These are phyloP conservation scores for Blastobotrys peoriensis DNA, from an alignment of 805 yeast genomes.

Conservation along the genomic window DNA sequence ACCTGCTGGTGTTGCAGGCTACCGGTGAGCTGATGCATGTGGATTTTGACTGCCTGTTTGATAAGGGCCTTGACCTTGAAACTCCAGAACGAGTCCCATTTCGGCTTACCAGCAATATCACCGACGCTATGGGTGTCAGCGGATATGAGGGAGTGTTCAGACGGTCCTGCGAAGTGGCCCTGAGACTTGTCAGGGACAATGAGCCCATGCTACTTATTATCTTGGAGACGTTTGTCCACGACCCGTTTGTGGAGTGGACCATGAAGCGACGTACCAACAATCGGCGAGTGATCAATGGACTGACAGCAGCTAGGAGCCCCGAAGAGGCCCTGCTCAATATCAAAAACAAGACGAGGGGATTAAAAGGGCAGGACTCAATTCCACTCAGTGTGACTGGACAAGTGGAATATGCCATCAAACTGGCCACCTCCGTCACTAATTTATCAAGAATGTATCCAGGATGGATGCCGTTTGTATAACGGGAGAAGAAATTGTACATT, in stretches of 20 bases:
- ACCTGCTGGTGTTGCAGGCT: conserved; percentile 63
- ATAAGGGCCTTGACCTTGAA: conserved; percentile 60
- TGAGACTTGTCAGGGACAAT: conserved; percentile 62
- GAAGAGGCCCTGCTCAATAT: conserved; percentile 66
- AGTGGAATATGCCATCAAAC: conserved; percentile 80
- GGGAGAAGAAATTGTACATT: too few species aligned
- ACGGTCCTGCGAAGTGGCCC: conserved; percentile 77
- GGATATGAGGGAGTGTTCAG: conserved; percentile 90
- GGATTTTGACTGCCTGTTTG: conserved; percentile 94
- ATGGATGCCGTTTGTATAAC: conserved; percentile 71
- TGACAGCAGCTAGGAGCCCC: conserved; percentile 35
- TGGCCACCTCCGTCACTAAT: conserved; percentile 66
- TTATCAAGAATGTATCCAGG: conserved; percentile 88
- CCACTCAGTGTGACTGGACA: conserved; percentile 90
- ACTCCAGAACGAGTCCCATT: conserved; percentile 95
- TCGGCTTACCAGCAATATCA: conserved; percentile 79
- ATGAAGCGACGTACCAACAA: conserved; percentile 28
- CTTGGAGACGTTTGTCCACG: conserved; percentile 86
- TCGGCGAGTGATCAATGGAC: conserved; percentile 16
- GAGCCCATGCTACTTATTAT: conserved; percentile 85
- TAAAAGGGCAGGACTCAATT: conserved; percentile 71
- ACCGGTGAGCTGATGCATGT: conserved; percentile 85
- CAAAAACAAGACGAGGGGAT: conserved; percentile 76
- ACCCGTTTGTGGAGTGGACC: conserved; percentile 81
- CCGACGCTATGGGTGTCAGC: conserved; percentile 82